Conservation (phyloP, 148 eudicot genomes). For the Dianthus caryophyllus region DNA sequence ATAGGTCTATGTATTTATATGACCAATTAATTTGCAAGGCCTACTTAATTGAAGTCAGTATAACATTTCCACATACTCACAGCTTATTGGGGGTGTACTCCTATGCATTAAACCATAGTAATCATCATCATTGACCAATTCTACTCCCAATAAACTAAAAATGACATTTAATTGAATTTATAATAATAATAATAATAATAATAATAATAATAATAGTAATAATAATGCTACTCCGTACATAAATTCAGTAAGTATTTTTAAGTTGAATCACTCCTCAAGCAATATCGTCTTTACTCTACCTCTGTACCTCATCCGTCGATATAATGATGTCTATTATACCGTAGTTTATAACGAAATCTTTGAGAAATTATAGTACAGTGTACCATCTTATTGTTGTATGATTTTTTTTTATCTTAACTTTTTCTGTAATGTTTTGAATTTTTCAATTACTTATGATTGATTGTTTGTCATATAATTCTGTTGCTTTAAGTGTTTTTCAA, state of each 20-base stretch:
- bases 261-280: constrained; percentile 13
- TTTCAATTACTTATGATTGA: too few relatives aligned
- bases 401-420: too few relatives aligned
- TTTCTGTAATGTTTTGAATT: too few relatives aligned
- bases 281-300: constrained; percentile 7
- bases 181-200: too few relatives aligned
- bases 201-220: too few relatives aligned
- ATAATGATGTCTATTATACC: background rate
- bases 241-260: constrained; percentile 1
- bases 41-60: constrained; percentile 18
- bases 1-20: background rate
- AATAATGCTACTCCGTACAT: too few relatives aligned
- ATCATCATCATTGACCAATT: constrained; percentile 24
- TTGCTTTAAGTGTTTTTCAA: too few relatives aligned
- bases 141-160: background rate
- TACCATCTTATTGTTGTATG: too few relatives aligned
- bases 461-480: too few relatives aligned
- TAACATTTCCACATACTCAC: background rate
- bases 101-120: constrained; percentile 18
- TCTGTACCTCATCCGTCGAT: background rate
- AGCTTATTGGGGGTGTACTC: background rate
- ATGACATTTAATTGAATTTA: background rate
- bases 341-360: too few relatives aligned
- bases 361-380: too few relatives aligned
- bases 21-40: background rate